These are phyloP conservation scores for Candida dendrica DNA, from an alignment of 805 yeast species.

Conservation along the genomic window DNA sequence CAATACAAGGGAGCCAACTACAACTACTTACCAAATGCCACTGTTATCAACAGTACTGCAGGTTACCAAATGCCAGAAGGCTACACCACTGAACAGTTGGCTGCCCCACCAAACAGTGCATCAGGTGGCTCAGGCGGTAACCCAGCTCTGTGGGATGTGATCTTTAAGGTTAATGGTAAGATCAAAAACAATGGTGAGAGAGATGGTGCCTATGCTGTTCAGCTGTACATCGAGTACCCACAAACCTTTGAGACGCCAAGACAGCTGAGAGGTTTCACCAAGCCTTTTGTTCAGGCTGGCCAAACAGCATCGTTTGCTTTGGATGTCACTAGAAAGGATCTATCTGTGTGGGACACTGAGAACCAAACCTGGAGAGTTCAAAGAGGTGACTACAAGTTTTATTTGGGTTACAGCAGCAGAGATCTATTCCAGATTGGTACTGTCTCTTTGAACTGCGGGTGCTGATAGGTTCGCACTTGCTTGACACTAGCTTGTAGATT, in stretches of 20 bases:
- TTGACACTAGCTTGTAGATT: no score
- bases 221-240: constrained; percentile 46
- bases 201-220: constrained; percentile 42
- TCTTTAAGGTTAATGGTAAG: constrained; percentile 35
- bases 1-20: constrained; percentile 37
- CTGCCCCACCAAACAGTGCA: constrained; percentile 15
- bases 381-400: constrained; percentile 44
- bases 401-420: constrained; percentile 39
- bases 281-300: constrained; percentile 36
- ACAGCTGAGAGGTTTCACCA: constrained; percentile 50
- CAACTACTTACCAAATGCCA: constrained; percentile 32
- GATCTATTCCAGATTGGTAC: constrained; percentile 32
- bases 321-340: constrained; percentile 38
- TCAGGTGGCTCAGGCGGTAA: constrained; percentile 50
- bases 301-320: constrained; percentile 28
- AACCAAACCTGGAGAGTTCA: constrained; percentile 49
- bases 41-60: constrained; percentile 10
- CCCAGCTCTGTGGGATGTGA: constrained; percentile 46
- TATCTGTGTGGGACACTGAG: constrained; percentile 45
- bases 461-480: no score
- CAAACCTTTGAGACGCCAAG: constrained; percentile 25
- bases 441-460: background rate
- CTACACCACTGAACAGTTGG: constrained; percentile 19
- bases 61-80: constrained; percentile 24
- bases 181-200: constrained; percentile 39